These are phyloP conservation scores for Purpureocillium takamizusanense DNA, from an alignment of 2,329 filamentous ascomycete genomes.

Conservation along the genomic window DNA sequence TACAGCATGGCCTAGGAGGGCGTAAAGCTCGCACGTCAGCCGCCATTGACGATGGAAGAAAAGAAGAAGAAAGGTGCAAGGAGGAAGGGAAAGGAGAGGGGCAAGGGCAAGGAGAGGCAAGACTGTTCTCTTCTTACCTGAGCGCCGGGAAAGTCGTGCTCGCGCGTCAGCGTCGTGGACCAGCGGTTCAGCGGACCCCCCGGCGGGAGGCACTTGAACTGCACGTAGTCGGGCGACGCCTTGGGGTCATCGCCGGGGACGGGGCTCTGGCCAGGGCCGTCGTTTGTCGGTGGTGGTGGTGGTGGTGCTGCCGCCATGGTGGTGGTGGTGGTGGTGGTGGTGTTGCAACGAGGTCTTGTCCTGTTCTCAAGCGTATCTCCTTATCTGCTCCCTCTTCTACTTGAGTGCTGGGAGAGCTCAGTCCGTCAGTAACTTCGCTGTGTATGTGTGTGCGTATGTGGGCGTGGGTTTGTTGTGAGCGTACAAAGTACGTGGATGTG, in stretches of 20 bases:
- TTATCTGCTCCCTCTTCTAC: no score
- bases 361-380: no score
- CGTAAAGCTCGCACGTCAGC: no score
- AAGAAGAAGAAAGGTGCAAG: no score
- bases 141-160: constrained; percentile 84
- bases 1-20: constrained; percentile 96
- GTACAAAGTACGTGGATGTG: no score
- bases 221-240: constrained; percentile 42
- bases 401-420: no score
- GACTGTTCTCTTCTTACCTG: constrained; percentile 65
- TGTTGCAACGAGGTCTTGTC: no score
- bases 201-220: constrained; percentile 41
- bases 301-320: constrained; percentile 17
- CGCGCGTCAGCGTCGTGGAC: constrained; percentile 72
- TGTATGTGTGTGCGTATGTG: no score
- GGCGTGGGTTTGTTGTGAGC: no score
- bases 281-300: constrained; percentile 8
- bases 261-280: constrained; percentile 10
- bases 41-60: no score
- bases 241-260: constrained; percentile 29
- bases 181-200: constrained; percentile 67
- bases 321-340: background rate
- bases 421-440: no score
- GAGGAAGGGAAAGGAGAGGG: no score
- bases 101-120: background rate